Conservation (phyloP, 345 rosid genomes). For the Salix arbutifolia region DNA sequence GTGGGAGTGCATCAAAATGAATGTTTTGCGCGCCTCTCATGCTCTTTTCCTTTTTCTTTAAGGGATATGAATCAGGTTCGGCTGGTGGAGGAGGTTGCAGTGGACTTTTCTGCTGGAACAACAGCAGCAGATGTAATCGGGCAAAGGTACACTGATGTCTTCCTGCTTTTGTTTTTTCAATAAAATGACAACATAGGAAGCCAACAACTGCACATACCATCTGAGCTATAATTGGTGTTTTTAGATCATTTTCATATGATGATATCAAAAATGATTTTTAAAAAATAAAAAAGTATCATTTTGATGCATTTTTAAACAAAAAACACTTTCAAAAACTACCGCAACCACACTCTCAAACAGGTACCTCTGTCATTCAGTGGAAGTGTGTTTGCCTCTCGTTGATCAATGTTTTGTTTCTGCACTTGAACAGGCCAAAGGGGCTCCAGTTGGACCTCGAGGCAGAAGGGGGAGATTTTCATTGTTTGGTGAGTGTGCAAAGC, state of each 20-base stretch:
- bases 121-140: slow-evolving; percentile 35
- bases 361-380: not conserved
- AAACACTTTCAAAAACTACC: no score
- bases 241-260: no score
- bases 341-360: no score
- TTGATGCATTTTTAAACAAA: no score
- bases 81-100: slow-evolving; percentile 65
- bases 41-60: slow-evolving; percentile 28
- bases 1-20: not conserved
- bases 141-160: slow-evolving; percentile 47
- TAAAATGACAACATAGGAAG: not conserved
- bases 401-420: not conserved
- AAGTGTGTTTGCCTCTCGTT: not conserved
- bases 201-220: not conserved
- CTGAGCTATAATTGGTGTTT: not conserved
- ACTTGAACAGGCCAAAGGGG: slow-evolving; percentile 49
- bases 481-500: slow-evolving; percentile 64
- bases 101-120: slow-evolving; percentile 81
- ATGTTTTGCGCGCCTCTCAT: not conserved
- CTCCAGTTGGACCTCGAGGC: slow-evolving; percentile 35
- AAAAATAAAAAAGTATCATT: no score
- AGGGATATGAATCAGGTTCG: slow-evolving; percentile 85
- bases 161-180: not conserved
- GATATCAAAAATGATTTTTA: no score
- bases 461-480: slow-evolving; percentile 48